A percentile compares a stretch with the other conserved stretches of the same genome.
phyloP scores from a whole-genome alignment of 2,329 filamentous ascomycete species.

The Elsinoe australis region DNA sequence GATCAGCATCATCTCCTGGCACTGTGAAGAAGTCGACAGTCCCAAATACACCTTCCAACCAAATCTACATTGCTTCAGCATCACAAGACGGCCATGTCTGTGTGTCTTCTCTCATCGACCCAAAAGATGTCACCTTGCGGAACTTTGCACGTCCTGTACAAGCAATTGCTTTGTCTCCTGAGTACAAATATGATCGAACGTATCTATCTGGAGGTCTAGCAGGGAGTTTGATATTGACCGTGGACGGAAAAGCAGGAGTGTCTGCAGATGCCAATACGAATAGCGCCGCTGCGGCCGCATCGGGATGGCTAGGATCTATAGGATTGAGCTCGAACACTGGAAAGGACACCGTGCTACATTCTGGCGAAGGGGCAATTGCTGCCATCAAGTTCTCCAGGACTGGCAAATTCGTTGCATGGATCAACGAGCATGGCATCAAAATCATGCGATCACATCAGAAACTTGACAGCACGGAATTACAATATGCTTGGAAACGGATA shows the following conservation, averaged over 20 bases:
- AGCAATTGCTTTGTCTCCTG: slow-evolving; percentile 85
- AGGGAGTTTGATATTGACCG: slow-evolving; percentile 78
- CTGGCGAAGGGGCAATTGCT: slow-evolving; percentile 83
- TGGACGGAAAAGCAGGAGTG: slow-evolving; percentile 68
- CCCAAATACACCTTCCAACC: slow-evolving; percentile 72
- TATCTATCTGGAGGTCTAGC: slow-evolving; percentile 88
- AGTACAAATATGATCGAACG: slow-evolving; percentile 80
- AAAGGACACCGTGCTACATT: slow-evolving; percentile 80
- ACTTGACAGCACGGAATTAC: slow-evolving; percentile 65
- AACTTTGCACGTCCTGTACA: slow-evolving; percentile 93
- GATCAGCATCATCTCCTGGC: not conserved
- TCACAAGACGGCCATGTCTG: slow-evolving; percentile 96
- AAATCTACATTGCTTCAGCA: slow-evolving; percentile 86
- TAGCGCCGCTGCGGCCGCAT: slow-evolving; percentile 70
- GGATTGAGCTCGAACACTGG: slow-evolving; percentile 70
- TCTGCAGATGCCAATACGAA: slow-evolving; percentile 81
- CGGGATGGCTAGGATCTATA: slow-evolving; percentile 81
- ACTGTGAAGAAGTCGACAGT: slow-evolving; percentile 46
- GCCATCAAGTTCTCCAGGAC: slow-evolving; percentile 92
- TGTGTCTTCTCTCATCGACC: slow-evolving; percentile 75
- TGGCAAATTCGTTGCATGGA: slow-evolving; percentile 87
- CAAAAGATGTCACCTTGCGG: slow-evolving; percentile 81
- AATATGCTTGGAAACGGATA: slow-evolving; percentile 89
- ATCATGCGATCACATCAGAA: slow-evolving; percentile 89
- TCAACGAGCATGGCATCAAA: slow-evolving; percentile 95